Base-by-base conservation (phyloP, 352 stramenopile genomes). In the Pythium brachiatum region DNA sequence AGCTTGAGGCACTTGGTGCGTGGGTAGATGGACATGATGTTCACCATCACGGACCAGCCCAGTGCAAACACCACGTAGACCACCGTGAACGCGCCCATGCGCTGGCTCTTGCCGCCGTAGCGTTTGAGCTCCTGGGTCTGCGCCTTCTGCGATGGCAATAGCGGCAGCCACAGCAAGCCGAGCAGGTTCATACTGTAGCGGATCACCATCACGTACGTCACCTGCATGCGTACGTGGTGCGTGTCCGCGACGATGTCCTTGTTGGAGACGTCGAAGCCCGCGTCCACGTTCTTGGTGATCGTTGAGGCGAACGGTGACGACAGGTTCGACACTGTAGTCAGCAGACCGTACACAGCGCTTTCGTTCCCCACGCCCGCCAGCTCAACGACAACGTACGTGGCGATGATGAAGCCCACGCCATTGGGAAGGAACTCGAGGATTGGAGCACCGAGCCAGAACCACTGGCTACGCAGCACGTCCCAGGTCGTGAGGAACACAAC, bases 381-480 rank as follows among this genome's bases (percentile, higher is more conserved):
- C 41, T 48, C 41, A 20, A 48, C 41, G n/a, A 48, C 41, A 8
- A 48, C 41, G 41, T 48, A 48, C n/a, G 41, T 48, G 20, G 41
- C 25, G 41, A 48, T 48, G 41, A 48, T 48, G n/a, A 48, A 48
- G 18, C 41, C 41, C 7, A 48, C 41, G 41, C 41, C 41, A n/a
- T 48, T 48, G 41, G 41, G 41, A 16, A 48, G 41, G 41, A 48
- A 48, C 41, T 48, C 41, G n/a, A 48, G 41, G 41, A 48, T 48
- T 21, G 41, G 41, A 2, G 41, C 41, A 3, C 41, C 41, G 8
- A 48, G 41, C 41, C 41, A 48, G 41, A 48, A 48, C 41, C 41
- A 48, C 41, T 48, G 41, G 41, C 6, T 48, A 8, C 41, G 41
- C 16, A 48, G 7, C 20, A 48, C 41, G 20, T 48, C 41, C 41